phyloP scores from a whole-genome alignment of 139 green algal species.

The Chloropicon primus region DNA sequence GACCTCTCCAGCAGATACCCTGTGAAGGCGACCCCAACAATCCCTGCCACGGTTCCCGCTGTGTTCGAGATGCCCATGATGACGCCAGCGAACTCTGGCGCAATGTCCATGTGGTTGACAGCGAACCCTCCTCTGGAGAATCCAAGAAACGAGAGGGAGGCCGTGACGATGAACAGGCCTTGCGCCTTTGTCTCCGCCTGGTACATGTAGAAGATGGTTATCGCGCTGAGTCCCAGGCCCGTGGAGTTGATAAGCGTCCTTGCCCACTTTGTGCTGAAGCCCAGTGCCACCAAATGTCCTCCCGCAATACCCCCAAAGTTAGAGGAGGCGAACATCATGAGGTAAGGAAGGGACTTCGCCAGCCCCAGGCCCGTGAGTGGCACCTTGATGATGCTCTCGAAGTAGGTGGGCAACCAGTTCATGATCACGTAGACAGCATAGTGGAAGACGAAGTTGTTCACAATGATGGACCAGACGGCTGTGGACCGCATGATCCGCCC shows the following conservation, averaged over 20 bases:
- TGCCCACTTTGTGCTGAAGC: constrained; percentile 31
- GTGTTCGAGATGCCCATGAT: constrained; percentile 90
- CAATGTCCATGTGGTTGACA: constrained; percentile 82
- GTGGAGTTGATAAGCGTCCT: constrained; percentile 83
- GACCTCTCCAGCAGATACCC: constrained; percentile 67
- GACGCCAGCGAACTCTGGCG: constrained; percentile 79
- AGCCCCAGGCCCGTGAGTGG: constrained; percentile 55
- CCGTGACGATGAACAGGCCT: background rate
- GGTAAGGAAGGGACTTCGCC: constrained; percentile 76
- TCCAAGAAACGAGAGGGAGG: constrained; percentile 28
- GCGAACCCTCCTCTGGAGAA: constrained; percentile 83
- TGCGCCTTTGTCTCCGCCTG: background rate
- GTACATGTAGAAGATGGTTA: constrained; percentile 26
- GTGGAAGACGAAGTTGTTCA: constrained; percentile 98
- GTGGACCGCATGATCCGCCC: constrained; percentile 40
- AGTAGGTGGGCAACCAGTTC: constrained; percentile 99
- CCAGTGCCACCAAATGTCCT: constrained; percentile 45
- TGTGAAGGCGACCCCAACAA: constrained; percentile 82
- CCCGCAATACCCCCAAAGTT: constrained; percentile 68
- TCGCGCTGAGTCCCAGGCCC: constrained; percentile 23
- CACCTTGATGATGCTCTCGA: constrained; percentile 61
- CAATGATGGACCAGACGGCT: constrained; percentile 84
- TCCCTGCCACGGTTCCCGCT: constrained; percentile 64
- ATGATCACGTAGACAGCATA: constrained; percentile 97
- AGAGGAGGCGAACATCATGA: constrained; percentile 80